Evolutionary conservation across 768 basidiomycete species (phyloP).

Genomic region (Suillus placidus): DNA sequence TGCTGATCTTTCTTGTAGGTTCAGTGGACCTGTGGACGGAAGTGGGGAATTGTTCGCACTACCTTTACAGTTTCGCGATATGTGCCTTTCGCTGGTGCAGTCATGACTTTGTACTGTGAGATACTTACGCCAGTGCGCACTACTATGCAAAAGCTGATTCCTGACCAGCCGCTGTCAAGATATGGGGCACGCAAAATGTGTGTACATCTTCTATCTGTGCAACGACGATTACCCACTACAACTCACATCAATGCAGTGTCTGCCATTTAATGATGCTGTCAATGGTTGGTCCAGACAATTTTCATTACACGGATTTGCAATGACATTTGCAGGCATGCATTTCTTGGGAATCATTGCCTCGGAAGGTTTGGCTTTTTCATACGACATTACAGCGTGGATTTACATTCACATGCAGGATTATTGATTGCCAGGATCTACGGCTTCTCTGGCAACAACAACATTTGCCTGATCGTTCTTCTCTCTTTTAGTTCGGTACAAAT

Average conservation of each 20-base stretch:
- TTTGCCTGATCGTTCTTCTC: neutral
- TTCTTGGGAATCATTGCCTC: slow-evolving; percentile 1
- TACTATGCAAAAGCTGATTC: neutral
- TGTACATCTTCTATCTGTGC: neutral
- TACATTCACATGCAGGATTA: neutral
- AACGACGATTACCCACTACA: neutral
- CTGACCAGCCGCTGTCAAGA: neutral
- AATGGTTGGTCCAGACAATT: neutral
- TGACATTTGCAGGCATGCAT: neutral
- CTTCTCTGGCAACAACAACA: slow-evolving; percentile 1
- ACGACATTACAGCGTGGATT: neutral
- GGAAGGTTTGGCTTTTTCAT: neutral
- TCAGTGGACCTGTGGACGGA: slow-evolving; percentile 12
- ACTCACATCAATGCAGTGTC: neutral
- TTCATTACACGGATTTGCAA: neutral
- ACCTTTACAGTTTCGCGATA: slow-evolving; percentile 11
- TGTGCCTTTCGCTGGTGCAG: slow-evolving; percentile 9
- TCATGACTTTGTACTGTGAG: slow-evolving; percentile 9
- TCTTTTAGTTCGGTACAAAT: neutral
- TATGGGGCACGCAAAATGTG: slow-evolving; percentile 2
- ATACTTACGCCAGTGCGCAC: neutral
- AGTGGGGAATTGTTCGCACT: slow-evolving; percentile 9
- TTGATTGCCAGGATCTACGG: neutral
- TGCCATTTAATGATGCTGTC: neutral
- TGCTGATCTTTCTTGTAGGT: slow-evolving; percentile 18